phyloP scores from a whole-genome alignment of 305 asterid genomes.

The Coffea humblotiana region DNA sequence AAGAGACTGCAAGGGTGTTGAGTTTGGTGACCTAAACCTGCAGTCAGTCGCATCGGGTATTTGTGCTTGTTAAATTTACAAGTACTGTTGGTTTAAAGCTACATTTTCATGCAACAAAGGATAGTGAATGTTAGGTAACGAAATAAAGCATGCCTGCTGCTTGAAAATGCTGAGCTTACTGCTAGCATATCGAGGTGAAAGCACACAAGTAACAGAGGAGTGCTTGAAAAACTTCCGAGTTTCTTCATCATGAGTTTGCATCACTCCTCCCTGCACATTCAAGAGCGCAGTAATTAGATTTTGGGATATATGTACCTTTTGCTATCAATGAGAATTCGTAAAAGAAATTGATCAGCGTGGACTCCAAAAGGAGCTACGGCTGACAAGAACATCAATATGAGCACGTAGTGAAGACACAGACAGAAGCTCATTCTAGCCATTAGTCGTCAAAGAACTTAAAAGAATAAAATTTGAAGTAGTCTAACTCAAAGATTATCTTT shows the following conservation, averaged over 20 bases:
- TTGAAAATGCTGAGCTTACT: constrained; percentile 94
- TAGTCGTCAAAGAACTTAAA: background rate
- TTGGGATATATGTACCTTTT: background rate
- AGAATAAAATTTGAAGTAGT: background rate
- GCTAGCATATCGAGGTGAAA: constrained; percentile 96
- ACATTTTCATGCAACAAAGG: constrained; percentile 1
- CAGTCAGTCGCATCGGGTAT: background rate
- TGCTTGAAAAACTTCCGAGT: constrained; percentile 83
- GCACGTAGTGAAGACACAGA: background rate
- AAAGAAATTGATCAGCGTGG: background rate
- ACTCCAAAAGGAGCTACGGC: background rate
- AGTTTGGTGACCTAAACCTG: background rate
- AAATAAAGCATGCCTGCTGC: constrained; percentile 77
- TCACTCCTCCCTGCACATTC: constrained; percentile 70
- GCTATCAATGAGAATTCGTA: background rate
- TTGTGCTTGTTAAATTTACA: background rate
- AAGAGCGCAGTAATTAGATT: background rate
- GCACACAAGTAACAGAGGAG: constrained; percentile 84
- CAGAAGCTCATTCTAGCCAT: background rate
- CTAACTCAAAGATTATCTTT: background rate
- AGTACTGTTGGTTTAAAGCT: too few relatives aligned
- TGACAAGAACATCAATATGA: background rate
- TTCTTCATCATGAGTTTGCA: constrained; percentile 98
- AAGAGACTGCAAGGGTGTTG: background rate
- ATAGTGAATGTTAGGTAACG: constrained; percentile 17